Conservation (phyloP, 176 grass and related monocot genomes). For the Rhynchospora tenuis region DNA sequence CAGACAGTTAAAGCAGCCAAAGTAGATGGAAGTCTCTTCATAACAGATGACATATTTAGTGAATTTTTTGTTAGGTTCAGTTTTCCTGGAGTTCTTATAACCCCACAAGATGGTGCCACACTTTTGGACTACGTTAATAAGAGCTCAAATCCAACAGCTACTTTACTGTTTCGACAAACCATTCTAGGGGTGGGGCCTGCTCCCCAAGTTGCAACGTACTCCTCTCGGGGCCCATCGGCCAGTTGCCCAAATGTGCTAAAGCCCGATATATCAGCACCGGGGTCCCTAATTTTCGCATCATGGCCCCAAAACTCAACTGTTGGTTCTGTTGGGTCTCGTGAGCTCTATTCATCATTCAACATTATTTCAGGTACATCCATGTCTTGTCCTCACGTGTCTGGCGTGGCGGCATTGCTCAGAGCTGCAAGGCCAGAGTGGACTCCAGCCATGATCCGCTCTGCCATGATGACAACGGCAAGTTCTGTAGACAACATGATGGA, state of each 20-base stretch:
- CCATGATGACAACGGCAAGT: conserved; percentile 72
- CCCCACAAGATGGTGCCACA: conserved; percentile 15
- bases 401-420: conserved; percentile 52
- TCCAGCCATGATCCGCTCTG: conserved; percentile 66
- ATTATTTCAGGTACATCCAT: conserved; percentile 73
- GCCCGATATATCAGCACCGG: conserved; percentile 57
- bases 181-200: conserved; percentile 33
- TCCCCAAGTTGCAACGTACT: conserved; percentile 33
- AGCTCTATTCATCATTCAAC: conserved; percentile 46
- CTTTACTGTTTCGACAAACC: conserved; percentile 45
- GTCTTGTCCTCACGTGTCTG: conserved; percentile 59
- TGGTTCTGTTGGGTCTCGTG: conserved; percentile 13
- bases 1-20: background rate
- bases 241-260: conserved; percentile 53
- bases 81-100: conserved; percentile 40
- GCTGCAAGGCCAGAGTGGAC: conserved; percentile 40
- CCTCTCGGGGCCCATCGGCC: conserved; percentile 44
- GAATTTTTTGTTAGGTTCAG: background rate
- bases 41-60: conserved; percentile 14
- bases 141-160: conserved; percentile 23
- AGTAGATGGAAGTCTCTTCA: conserved; percentile 46
- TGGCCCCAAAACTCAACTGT: conserved; percentile 9
- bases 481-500: conserved; percentile 30
- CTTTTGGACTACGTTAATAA: conserved; percentile 48
- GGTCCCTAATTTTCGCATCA: conserved; percentile 37